A percentile compares a stretch with the other conserved stretches of the same genome.
phyloP scores from a whole-genome alignment of 352 stramenopile genomes.

The Paralagenidium karlingii region DNA sequence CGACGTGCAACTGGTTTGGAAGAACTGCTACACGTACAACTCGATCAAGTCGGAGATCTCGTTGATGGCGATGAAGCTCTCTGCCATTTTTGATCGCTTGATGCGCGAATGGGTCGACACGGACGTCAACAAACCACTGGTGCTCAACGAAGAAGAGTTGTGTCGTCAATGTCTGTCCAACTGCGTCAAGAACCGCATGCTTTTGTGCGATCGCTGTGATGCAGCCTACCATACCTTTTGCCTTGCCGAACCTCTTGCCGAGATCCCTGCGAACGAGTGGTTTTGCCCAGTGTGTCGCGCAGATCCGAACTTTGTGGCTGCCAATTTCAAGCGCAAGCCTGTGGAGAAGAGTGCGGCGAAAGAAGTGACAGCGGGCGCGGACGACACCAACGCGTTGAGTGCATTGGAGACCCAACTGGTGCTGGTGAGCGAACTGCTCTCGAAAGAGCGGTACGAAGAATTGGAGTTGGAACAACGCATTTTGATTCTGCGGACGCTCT shows the following conservation, averaged over 20 bases:
- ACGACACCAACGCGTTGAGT: conserved; percentile 29
- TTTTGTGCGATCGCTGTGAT: conserved; percentile 76
- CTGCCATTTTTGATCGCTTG: conserved; percentile 61
- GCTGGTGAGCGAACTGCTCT: conserved; percentile 44
- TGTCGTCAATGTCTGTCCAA: conserved; percentile 67
- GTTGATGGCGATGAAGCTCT: conserved; percentile 54
- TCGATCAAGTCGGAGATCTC: conserved; percentile 74
- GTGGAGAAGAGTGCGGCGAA: conserved; percentile 10
- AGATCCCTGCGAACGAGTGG: conserved; percentile 56
- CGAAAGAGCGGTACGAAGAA: conserved; percentile 52
- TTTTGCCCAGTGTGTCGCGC: conserved; percentile 52
- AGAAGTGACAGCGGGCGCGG: conserved; percentile 13
- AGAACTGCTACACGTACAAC: conserved; percentile 81
- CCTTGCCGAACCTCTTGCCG: conserved; percentile 32
- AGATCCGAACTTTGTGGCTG: conserved; percentile 35
- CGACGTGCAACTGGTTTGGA: conserved; percentile 72
- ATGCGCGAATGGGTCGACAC: conserved; percentile 75
- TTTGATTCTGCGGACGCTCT: conserved; percentile 39
- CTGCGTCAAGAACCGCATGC: conserved; percentile 40
- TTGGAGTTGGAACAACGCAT: conserved; percentile 36
- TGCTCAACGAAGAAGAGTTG: conserved; percentile 62
- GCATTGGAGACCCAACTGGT: conserved; percentile 43
- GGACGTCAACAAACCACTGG: conserved; percentile 25
- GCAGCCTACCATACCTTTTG: conserved; percentile 78
- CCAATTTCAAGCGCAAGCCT: conserved; percentile 35